Evolutionary conservation across 768 basidiomycete species (phyloP), one percentile per base, ranked within the genome.

Genomic region (Podaxis rugospora): DNA sequence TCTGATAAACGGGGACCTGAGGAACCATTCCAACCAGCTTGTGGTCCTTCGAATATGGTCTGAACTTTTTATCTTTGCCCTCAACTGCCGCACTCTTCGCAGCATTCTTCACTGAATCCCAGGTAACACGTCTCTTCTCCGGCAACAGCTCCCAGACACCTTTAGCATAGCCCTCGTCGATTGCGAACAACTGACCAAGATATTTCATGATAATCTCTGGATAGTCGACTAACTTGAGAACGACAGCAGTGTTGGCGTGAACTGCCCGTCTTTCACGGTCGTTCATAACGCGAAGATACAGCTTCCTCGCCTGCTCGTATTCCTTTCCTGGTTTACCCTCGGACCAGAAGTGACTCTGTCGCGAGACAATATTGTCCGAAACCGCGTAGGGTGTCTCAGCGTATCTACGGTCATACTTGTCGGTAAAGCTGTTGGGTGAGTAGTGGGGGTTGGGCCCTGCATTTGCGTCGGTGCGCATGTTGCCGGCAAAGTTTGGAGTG

Each of bases 321-420:
- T 64, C 63, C 18, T 46, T 53, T 5, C 23, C 49, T 2, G 40
- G 55, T 16, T 57, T 57, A n/a, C 59, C 59, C 35, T 64, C 63
- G 16, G 42, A 50, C 59, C 59, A 64, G 46, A 64, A 64, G 59
- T 61, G 63, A 13, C 54, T 61, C 40, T 57, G 49, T 5, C 63
- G 59, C 16, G 63, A 63, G 21, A 61, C 59, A 49, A 64, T 42
- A 39, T 61, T 64, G 54, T 57, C 50, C 2, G 55, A 53, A 13
- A 64, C 55, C 6, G 54, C 25, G 32, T 61, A 64, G 18, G 63
- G 63, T 1, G 50, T 36, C 40, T 64, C 63, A 11, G 40, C 59
- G 1, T 42, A 40, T 23, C 56, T 55, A 11, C 42, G 52, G 1
- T 50, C 49, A 32, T 56, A 64, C n/a, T 64, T 64, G 55, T 64